Base-by-base conservation (phyloP, 441 rosid species). In the Syzygium syzygioides region DNA sequence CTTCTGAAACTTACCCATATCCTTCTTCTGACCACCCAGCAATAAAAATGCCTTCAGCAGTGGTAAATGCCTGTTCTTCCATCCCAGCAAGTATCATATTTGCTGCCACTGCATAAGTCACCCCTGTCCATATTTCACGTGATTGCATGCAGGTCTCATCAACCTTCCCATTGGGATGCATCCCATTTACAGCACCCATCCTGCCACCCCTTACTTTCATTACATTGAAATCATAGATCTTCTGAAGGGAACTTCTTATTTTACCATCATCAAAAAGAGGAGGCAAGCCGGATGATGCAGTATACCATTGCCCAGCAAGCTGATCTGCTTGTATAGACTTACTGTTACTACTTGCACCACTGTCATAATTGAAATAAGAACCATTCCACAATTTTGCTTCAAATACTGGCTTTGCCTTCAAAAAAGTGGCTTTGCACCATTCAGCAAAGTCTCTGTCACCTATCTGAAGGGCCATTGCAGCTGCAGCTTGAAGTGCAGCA, bases 281-380 rank as follows among this genome's bases (percentile, higher is more conserved):
- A n/a, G 55, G 88, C 83, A 86, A 86, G 79, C 88, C 88, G 11
- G 88, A 86, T 26, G 88, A 86, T 45, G 88, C 88, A 50, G 68
- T 86, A 52, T 86, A 86, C 88, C 88, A 86, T 86, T 98, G 98
- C 88, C 99, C 99, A 17, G 99, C 99, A 60, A 98, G 94, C 91
- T 97, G 99, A 94, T 98, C 99, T 23, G 98, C 95, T 91, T 98
- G 99, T 91, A 97, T 98, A n/a, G 99, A 98, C 93, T 95, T 95
- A 92, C 99, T 98, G 88, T 96, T 98, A 92, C 93, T 91, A 91
- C 99, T 95, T 45, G 97, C 88, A 86, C 99, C 99, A 60, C 99
- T 97, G 90, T 98, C 99, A 79, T 98, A 98, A 54, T 98, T 96
- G 88, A 96, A 95, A 91, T 98, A 98, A 12, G 98, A 93, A 87